These are phyloP conservation scores for Pichia nakasei DNA, from an alignment of 805 yeast species.

Conservation along the genomic window DNA sequence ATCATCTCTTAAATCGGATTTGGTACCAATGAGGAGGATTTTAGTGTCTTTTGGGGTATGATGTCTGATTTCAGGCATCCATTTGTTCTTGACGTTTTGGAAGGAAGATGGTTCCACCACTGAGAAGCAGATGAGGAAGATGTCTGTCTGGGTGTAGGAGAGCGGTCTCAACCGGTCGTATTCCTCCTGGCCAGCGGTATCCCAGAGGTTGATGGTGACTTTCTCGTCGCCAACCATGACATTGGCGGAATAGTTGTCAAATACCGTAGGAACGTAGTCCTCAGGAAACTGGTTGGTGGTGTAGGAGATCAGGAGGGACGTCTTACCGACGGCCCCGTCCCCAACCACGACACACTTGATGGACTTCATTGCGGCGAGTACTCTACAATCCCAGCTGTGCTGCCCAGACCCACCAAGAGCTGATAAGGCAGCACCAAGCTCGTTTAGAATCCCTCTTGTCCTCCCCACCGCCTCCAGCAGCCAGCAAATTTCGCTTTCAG, in stretches of 20 bases:
- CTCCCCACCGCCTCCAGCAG: too few relatives aligned
- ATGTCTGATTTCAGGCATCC: slow-evolving; percentile 82
- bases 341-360: slow-evolving; percentile 92
- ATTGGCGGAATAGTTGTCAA: slow-evolving; percentile 83
- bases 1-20: slow-evolving; percentile 77
- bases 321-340: slow-evolving; percentile 94
- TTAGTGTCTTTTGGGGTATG: slow-evolving; percentile 68
- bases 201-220: slow-evolving; percentile 84
- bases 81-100: slow-evolving; percentile 69
- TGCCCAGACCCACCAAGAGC: too few relatives aligned
- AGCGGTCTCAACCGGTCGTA: slow-evolving; percentile 84
- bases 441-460: too few relatives aligned
- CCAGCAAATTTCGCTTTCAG: too few relatives aligned
- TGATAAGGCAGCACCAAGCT: too few relatives aligned
- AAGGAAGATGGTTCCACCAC: slow-evolving; percentile 74
- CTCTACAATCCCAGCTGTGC: too few relatives aligned
- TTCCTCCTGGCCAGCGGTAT: slow-evolving; percentile 93
- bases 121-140: slow-evolving; percentile 79
- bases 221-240: slow-evolving; percentile 77
- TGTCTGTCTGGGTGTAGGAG: slow-evolving; percentile 87
- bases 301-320: slow-evolving; percentile 78
- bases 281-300: slow-evolving; percentile 90
- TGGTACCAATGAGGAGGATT: slow-evolving; percentile 79
- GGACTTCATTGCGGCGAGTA: slow-evolving; percentile 76
- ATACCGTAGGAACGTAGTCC: slow-evolving; percentile 91